Conservation (phyloP, 768 basidiomycete genomes). For the Rubroboletus pulcherrimus region DNA sequence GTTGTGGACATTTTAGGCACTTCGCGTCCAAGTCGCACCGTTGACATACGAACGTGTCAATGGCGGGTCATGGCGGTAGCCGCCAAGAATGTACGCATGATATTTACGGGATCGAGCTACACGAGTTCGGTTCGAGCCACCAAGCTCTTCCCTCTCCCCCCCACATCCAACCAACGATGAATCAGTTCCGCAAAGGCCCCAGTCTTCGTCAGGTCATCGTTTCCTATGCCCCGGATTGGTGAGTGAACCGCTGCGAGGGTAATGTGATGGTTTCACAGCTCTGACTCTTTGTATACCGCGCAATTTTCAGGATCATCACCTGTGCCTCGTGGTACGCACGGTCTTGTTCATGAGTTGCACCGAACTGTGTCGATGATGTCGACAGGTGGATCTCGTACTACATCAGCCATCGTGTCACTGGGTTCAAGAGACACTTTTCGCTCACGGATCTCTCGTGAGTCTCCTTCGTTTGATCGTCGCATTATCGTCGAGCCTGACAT, state of each 20-base stretch:
- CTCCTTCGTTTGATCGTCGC: neutral
- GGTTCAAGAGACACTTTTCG: conserved; percentile 77
- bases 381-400: conserved; percentile 54
- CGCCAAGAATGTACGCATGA: neutral
- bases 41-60: neutral
- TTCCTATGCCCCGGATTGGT: conserved; percentile 80
- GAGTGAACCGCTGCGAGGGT: conserved; percentile 13
- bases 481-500: conserved; percentile 12
- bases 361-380: neutral
- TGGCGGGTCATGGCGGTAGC: neutral
- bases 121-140: neutral
- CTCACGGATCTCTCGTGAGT: conserved; percentile 70
- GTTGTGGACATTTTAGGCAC: no score
- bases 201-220: conserved; percentile 21
- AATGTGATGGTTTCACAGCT: neutral
- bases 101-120: neutral
- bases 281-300: neutral
- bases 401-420: conserved; percentile 51
- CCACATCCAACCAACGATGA: conserved; percentile 9
- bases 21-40: no score
- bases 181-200: conserved; percentile 8
- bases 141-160: neutral
- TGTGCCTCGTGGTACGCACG: conserved; percentile 54
- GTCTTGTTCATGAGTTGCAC: neutral
- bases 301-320: conserved; percentile 55